These are phyloP conservation scores for Pseudotsuga menziesii DNA, from an alignment of 75 land plant genomes.

Conservation along the genomic window DNA sequence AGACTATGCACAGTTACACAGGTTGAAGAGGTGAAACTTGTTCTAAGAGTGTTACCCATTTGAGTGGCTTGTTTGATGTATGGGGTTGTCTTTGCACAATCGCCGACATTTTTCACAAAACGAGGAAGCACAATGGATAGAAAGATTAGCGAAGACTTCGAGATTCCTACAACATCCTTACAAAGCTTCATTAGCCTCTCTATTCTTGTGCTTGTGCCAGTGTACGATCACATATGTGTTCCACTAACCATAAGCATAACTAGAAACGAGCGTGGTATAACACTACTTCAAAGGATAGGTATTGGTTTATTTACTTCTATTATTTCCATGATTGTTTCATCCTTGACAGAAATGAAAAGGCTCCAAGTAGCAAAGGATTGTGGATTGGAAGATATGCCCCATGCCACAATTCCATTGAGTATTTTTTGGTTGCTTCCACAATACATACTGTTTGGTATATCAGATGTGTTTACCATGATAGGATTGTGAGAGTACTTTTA, in stretches of 20 bases:
- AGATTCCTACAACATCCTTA: constrained; percentile 48
- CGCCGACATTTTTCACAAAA: constrained; percentile 28
- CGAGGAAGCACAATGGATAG: constrained; percentile 44
- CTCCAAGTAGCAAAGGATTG: constrained; percentile 28
- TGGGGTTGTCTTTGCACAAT: constrained; percentile 33
- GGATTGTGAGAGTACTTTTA: constrained; percentile 54
- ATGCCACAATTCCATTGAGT: constrained; percentile 44
- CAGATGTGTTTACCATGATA: constrained; percentile 34
- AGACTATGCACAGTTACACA: constrained; percentile 31
- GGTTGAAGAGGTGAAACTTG: constrained; percentile 40
- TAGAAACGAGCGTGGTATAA: constrained; percentile 42
- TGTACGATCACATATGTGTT: constrained; percentile 46
- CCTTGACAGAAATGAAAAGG: constrained; percentile 43
- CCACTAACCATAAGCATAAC: constrained; percentile 41
- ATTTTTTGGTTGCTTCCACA: constrained; percentile 67
- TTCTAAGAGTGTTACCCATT: constrained; percentile 41
- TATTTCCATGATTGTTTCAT: constrained; percentile 38
- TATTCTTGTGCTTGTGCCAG: constrained; percentile 27
- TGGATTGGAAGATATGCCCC: constrained; percentile 32
- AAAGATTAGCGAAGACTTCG: constrained; percentile 21
- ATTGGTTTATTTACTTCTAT: constrained; percentile 39
- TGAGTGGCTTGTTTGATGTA: constrained; percentile 37
- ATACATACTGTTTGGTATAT: constrained; percentile 34
- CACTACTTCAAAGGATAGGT: constrained; percentile 51
- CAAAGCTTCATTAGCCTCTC: constrained; percentile 23